Base-by-base conservation (phyloP, 768 basidiomycete genomes). In the Leccinum incarnatum region DNA sequence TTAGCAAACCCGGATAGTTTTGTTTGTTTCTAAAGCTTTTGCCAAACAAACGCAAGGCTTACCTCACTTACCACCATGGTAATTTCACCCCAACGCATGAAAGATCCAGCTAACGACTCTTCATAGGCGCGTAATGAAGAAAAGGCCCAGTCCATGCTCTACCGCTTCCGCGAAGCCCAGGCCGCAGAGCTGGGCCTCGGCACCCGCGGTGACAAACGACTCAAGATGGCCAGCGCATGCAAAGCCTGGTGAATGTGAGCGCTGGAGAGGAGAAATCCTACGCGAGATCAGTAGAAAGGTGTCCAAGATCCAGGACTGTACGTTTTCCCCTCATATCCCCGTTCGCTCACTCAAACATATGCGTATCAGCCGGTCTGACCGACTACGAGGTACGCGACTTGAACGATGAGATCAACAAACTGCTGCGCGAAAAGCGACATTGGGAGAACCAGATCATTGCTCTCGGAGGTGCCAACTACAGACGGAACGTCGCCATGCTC, bases 361-460 rank as follows among this genome's bases (percentile, higher is more conserved):
- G 21, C 19, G 2, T 27, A 27, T 50, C 67, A 98, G 95, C 92
- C 66, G 93, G 93, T 54, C 74, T 98, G 72, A 90, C 91, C 25
- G 94, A 98, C 77, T 98, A 98, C 70, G 95, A 98, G 77, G 86
- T 95, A 50, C 87, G 96, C 29, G 96, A 98, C 71, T 68, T 98
- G 46, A 99, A 99, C 70, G 95, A 98, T 72, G 95, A 98, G 68
- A 99, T 99, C 63, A 99, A 98, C 79, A 92, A 88, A 69, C 77
- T 97, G 14, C 77, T 99, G 81, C 83, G 96, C 34, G 96, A 99
- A 76, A 98, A 98, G 72, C 76, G 89, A 46, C 95, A 98, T 74
- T 98, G 94, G 93, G 96, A 98, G 77, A 95, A 95, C 65, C 95
- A 97, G 72, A 97, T 98, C 53, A 89, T 98, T n/a, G 87, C 88